Evolutionary conservation across 768 basidiomycete genomes (phyloP).

Genomic region (Rhodocollybia butyracea): DNA sequence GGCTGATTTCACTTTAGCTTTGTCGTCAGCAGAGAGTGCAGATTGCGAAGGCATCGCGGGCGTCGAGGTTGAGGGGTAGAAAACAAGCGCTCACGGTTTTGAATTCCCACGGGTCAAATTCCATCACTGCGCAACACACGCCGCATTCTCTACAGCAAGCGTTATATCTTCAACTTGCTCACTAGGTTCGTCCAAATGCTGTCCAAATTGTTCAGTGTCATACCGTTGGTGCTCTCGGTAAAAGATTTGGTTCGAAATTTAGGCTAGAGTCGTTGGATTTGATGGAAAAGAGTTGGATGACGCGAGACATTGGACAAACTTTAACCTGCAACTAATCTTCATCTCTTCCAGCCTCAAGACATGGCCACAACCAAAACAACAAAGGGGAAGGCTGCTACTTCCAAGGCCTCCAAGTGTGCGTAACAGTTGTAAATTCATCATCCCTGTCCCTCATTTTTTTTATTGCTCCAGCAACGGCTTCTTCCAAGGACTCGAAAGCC

Average conservation of each 20-base stretch:
- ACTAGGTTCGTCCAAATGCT: too few relatives aligned
- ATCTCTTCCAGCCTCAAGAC: conserved; percentile 7
- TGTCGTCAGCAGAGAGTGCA: conserved; percentile 71
- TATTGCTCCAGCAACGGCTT: conserved; percentile 22
- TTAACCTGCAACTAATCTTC: neutral
- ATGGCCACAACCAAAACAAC: conserved; percentile 68
- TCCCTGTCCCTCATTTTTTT: neutral
- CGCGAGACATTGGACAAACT: neutral
- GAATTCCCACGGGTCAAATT: too few relatives aligned
- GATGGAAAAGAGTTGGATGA: too few relatives aligned
- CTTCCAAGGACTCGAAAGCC: conserved; percentile 64
- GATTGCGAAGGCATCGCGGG: conserved; percentile 84
- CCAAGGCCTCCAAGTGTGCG: conserved; percentile 34
- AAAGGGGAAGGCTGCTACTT: conserved; percentile 58
- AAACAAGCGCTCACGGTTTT: too few relatives aligned
- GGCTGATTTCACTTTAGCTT: conserved; percentile 66
- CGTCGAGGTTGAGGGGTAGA: too few relatives aligned
- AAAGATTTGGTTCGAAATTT: too few relatives aligned
- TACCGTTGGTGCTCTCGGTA: too few relatives aligned
- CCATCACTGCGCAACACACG: too few relatives aligned
- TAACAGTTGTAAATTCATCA: neutral
- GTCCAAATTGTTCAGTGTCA: too few relatives aligned
- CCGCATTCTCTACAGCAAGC: too few relatives aligned
- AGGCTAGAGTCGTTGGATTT: too few relatives aligned
- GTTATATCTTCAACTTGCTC: too few relatives aligned